Evolutionary conservation across 345 rosid species (phyloP).

Genomic region (Syzygium jambos): DNA sequence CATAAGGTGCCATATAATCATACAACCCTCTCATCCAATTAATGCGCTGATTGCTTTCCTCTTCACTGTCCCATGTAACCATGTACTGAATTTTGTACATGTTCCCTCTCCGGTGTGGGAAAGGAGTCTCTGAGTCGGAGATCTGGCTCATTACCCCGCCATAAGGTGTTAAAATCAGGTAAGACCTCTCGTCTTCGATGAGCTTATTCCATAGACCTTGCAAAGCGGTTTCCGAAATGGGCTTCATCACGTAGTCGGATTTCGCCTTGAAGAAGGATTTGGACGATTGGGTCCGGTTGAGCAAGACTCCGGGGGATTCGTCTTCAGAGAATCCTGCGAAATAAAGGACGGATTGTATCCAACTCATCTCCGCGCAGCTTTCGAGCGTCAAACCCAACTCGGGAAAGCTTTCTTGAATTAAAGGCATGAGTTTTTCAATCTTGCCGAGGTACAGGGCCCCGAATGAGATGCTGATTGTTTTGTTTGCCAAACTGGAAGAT

Average conservation of each 20-base stretch:
- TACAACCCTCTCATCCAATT: slow-evolving; percentile 47
- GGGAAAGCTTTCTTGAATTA: slow-evolving; percentile 43
- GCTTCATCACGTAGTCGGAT: slow-evolving; percentile 39
- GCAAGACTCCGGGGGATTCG: slow-evolving; percentile 31
- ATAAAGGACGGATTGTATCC: slow-evolving; percentile 54
- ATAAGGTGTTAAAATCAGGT: slow-evolving; percentile 63
- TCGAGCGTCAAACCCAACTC: slow-evolving; percentile 38
- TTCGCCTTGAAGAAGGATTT: slow-evolving; percentile 53
- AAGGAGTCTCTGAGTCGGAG: slow-evolving; percentile 22
- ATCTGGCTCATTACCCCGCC: slow-evolving; percentile 49
- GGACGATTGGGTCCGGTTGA: slow-evolving; percentile 38
- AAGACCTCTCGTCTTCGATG: slow-evolving; percentile 37
- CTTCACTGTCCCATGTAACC: background rate
- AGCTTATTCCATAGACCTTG: slow-evolving; percentile 43
- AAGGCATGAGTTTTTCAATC: slow-evolving; percentile 7
- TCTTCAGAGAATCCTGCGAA: slow-evolving; percentile 35
- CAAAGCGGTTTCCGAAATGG: slow-evolving; percentile 23
- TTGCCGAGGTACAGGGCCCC: slow-evolving; percentile 34
- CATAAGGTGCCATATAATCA: slow-evolving; percentile 27
- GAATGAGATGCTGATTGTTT: slow-evolving; percentile 18
- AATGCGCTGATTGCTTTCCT: slow-evolving; percentile 17
- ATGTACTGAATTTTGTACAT: slow-evolving; percentile 15
- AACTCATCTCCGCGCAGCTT: slow-evolving; percentile 51
- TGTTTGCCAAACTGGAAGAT: slow-evolving; percentile 10
- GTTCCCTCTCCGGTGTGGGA: slow-evolving; percentile 32